These are phyloP conservation scores for Aphanomyces euteiches DNA, from an alignment of 352 stramenopile species.

Conservation along the genomic window DNA sequence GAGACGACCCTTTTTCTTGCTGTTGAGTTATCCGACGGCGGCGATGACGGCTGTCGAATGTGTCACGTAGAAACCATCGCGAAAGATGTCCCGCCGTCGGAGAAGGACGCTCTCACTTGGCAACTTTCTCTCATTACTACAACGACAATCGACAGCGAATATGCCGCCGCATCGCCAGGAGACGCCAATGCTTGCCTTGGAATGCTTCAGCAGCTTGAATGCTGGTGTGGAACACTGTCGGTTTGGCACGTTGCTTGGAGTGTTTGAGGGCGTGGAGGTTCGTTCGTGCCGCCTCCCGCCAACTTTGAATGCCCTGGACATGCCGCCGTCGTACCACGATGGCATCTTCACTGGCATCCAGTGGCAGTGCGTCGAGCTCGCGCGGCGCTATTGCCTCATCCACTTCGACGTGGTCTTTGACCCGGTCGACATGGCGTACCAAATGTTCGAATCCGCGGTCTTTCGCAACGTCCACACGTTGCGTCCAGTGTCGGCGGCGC, in stretches of 20 bases:
- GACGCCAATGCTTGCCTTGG: too few species aligned
- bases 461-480: neutral
- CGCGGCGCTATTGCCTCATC: constrained; percentile 15
- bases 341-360: constrained; percentile 19
- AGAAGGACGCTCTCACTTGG: too few species aligned
- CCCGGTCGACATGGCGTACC: neutral
- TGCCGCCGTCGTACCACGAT: constrained; percentile 19
- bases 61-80: neutral
- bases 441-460: constrained; percentile 12
- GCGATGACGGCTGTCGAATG: neutral
- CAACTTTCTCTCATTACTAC: too few species aligned
- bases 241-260: constrained; percentile 7
- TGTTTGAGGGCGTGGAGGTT: constrained; percentile 1
- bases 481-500: neutral
- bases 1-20: neutral
- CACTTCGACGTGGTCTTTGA: constrained; percentile 1
- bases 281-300: constrained; percentile 6
- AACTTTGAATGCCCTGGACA: constrained; percentile 6
- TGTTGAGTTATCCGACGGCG: too few species aligned
- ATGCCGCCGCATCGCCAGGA: too few species aligned
- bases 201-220: too few species aligned
- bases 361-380: constrained; percentile 28
- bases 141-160: too few species aligned
- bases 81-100: too few species aligned
- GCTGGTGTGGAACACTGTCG: too few species aligned